Conservation (phyloP, 2,329 filamentous ascomycete species). For the Penicillium psychrosexuale region DNA sequence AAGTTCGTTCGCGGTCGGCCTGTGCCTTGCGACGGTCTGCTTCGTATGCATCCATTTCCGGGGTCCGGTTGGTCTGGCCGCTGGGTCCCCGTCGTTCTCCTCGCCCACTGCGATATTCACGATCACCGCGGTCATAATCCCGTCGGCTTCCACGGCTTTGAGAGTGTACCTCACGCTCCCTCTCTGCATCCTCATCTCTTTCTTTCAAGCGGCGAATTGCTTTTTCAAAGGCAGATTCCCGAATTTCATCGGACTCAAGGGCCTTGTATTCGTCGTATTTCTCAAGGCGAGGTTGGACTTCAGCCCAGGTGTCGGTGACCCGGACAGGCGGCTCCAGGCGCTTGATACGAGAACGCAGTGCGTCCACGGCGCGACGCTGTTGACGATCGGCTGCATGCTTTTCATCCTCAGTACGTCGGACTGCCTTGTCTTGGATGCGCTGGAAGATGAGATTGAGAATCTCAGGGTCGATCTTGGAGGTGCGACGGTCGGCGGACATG, state of each 20-base stretch:
- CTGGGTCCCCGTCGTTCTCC: slow-evolving; percentile 40
- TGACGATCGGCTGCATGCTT: slow-evolving; percentile 77
- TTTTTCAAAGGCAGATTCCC: slow-evolving; percentile 84
- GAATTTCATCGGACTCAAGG: slow-evolving; percentile 76
- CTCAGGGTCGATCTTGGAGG: slow-evolving; percentile 79
- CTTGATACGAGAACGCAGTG: slow-evolving; percentile 81
- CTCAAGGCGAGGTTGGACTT: slow-evolving; percentile 74
- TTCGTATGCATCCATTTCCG: slow-evolving; percentile 92
- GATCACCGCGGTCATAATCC: slow-evolving; percentile 53
- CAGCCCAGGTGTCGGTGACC: slow-evolving; percentile 79
- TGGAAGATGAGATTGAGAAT: slow-evolving; percentile 79
- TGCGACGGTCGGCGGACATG: slow-evolving; percentile 81
- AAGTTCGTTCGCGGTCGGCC: slow-evolving; percentile 89
- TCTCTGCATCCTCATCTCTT: slow-evolving; percentile 77
- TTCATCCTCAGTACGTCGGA: slow-evolving; percentile 79
- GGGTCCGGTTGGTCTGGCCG: slow-evolving; percentile 69
- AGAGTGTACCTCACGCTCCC: slow-evolving; percentile 51
- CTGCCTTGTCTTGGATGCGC: slow-evolving; percentile 80
- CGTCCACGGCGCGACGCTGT: slow-evolving; percentile 79
- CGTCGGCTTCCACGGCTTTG: slow-evolving; percentile 48
- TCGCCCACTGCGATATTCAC: slow-evolving; percentile 54
- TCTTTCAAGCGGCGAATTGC: slow-evolving; percentile 86
- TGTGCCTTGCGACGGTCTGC: slow-evolving; percentile 91
- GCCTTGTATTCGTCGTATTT: slow-evolving; percentile 81
- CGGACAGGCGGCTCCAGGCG: slow-evolving; percentile 81